A percentile compares a stretch with the other conserved stretches of the same genome.
Evolutionary conservation across 108 stramenopile genomes (phyloP).

Genomic region (Cyclotella choctawhatcheeana): DNA sequence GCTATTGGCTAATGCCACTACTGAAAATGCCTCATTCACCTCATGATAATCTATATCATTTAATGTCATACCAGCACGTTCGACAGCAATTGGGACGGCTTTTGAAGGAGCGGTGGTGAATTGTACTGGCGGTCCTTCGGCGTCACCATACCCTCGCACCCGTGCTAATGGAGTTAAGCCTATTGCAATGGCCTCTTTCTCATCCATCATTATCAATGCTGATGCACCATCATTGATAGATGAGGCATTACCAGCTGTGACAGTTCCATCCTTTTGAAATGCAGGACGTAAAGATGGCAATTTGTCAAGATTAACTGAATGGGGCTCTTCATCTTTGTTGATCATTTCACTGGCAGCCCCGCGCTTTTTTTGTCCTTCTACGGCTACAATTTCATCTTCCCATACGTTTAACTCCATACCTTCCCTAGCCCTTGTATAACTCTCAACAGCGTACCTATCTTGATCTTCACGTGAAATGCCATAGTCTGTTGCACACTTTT

Average conservation of each 20-base stretch:
- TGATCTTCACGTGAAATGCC: constrained; percentile 91
- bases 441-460: constrained; percentile 88
- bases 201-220: constrained; percentile 90
- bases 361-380: constrained; percentile 72
- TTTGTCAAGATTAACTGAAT: constrained; percentile 67
- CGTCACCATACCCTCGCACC: constrained; percentile 81
- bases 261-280: constrained; percentile 84
- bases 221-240: constrained; percentile 98
- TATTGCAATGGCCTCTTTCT: constrained; percentile 69
- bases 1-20: constrained; percentile 85
- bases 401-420: constrained; percentile 78
- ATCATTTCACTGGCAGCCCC: constrained; percentile 62
- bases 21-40: constrained; percentile 98
- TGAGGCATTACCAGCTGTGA: constrained; percentile 93
- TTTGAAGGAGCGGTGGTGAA: constrained; percentile 96
- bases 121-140: constrained; percentile 89
- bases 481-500: constrained; percentile 86
- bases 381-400: constrained; percentile 74
- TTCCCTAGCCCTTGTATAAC: constrained; percentile 80
- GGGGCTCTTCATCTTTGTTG: constrained; percentile 95
- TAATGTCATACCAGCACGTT: constrained; percentile 52
- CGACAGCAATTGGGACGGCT: constrained; percentile 90
- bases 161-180: constrained; percentile 81
- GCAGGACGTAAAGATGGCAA: constrained; percentile 84
- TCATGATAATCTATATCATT: constrained; percentile 94